Evolutionary conservation across 805 yeast species (phyloP), one percentile per base, ranked within the genome.

Genomic region (Candida vartiovaarae): DNA sequence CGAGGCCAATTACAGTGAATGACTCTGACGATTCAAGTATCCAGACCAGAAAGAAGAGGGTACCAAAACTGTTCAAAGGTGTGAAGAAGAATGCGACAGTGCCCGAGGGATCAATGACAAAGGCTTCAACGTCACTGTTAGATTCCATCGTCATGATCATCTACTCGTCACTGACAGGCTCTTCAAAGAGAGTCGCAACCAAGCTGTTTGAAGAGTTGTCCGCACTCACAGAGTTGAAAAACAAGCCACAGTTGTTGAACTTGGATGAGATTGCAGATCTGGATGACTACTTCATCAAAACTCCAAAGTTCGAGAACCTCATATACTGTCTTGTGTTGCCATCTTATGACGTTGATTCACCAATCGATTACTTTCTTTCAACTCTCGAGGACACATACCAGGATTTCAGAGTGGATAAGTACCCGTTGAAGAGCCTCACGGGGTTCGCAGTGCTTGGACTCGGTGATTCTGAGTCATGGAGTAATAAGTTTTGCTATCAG

Each of bases 331-430:
- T 89, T 46, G 86, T 89, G 11, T 68, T 89, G 30, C 97, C 97
- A 2, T 87, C 96, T 0, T 89, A 89, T 59, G 96, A 88, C 51
- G 84, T 90, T 0, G 97, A 89, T 61, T 85, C 95, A 2, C 96
- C 97, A 10, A 72, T 90, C 30, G 97, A 89, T 62, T 90, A 79
- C 58, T 87, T 88, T 61, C 66, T 89, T 44, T 95, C 86, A 54
- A 80, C 85, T 36, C 68, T 89, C 51, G 72, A 77, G 49, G 96
- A 89, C 43, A 87, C 95, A 2, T 77, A 77, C 48, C 82, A 82
- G 48, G 97, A 89, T 61, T 87, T 87, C 66, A 72, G 96, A 52
- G 76, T 89, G 31, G 95, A 88, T 57, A 85, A 85, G 48, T 80
- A 77, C 51, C 96, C 96, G 4, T 66, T 89, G 54, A 67, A 75